A percentile compares a stretch with the other conserved stretches of the same genome.
These are phyloP conservation scores for Nannizzia gypsea DNA, from an alignment of 2,329 filamentous ascomycete species.

Conservation along the genomic window DNA sequence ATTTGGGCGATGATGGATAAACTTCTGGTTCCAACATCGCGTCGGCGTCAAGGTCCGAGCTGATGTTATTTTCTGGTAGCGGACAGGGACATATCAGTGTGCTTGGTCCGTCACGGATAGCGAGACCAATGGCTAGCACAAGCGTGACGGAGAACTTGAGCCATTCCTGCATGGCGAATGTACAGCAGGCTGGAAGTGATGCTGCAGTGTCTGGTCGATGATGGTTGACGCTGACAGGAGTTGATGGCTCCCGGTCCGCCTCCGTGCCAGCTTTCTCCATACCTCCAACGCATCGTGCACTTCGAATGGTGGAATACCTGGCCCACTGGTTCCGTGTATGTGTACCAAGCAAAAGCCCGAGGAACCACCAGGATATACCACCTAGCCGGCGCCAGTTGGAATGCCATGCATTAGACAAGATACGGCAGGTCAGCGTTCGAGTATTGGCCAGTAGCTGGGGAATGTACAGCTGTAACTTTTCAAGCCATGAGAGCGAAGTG, in stretches of 20 bases:
- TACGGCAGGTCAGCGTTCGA: slow-evolving; percentile 18
- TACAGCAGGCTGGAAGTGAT: neutral
- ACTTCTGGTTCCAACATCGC: neutral
- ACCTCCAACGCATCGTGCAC: neutral
- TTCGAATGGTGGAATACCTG: slow-evolving; percentile 3
- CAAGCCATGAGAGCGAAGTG: neutral
- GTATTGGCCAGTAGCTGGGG: slow-evolving; percentile 1
- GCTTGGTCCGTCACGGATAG: slow-evolving; percentile 36
- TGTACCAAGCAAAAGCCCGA: slow-evolving; percentile 23
- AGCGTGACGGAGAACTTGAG: slow-evolving; percentile 38
- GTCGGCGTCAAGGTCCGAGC: neutral
- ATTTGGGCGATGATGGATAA: neutral
- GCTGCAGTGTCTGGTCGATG: neutral
- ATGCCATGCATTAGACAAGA: slow-evolving; percentile 26
- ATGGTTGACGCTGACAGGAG: neutral
- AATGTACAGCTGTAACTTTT: neutral
- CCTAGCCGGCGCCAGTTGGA: slow-evolving; percentile 22
- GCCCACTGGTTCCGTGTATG: slow-evolving; percentile 14
- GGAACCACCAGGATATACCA: slow-evolving; percentile 27
- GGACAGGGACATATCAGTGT: slow-evolving; percentile 15
- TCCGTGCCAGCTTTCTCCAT: neutral
- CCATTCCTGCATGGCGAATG: slow-evolving; percentile 22
- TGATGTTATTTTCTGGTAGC: neutral
- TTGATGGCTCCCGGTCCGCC: neutral
- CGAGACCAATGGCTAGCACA: slow-evolving; percentile 38